These are phyloP conservation scores for Schizosaccharomyces japonicus DNA, from an alignment of 805 yeast species.

Conservation along the genomic window DNA sequence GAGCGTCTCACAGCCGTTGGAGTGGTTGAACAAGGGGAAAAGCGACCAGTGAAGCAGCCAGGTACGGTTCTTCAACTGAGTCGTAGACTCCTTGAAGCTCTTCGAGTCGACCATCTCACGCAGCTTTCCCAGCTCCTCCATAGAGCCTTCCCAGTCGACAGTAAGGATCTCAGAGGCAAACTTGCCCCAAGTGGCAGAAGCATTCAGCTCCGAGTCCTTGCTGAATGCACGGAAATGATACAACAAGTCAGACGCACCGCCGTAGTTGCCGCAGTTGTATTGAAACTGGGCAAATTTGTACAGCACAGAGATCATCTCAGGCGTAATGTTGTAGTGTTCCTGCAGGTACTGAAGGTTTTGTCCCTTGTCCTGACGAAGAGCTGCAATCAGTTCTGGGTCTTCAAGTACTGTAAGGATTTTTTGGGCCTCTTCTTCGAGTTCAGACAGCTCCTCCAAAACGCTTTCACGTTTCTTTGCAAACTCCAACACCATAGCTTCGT, in stretches of 20 bases:
- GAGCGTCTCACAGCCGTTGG: conserved; percentile 28
- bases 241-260: conserved; percentile 32
- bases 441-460: conserved; percentile 7
- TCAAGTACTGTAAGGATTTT: conserved; percentile 25
- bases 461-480: conserved; percentile 10
- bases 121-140: conserved; percentile 29
- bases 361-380: conserved; percentile 31
- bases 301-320: conserved; percentile 24
- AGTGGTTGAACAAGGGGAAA: conserved; percentile 34
- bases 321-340: conserved; percentile 21
- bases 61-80: conserved; percentile 36
- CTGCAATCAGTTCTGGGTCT: conserved; percentile 27
- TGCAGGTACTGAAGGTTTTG: conserved; percentile 27
- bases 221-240: conserved; percentile 34
- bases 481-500: conserved; percentile 6
- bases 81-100: conserved; percentile 28
- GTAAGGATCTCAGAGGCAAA: conserved; percentile 36
- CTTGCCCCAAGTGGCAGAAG: conserved; percentile 45
- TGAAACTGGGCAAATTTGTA: conserved; percentile 39
- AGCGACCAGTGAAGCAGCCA: conserved; percentile 52
- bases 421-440: conserved; percentile 22
- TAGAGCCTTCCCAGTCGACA: conserved; percentile 28
- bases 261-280: conserved; percentile 40
- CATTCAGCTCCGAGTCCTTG: conserved; percentile 25
- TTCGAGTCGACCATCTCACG: conserved; percentile 35